Conservation (phyloP, 2,329 filamentous ascomycete genomes). For the Trichothecium roseum region DNA sequence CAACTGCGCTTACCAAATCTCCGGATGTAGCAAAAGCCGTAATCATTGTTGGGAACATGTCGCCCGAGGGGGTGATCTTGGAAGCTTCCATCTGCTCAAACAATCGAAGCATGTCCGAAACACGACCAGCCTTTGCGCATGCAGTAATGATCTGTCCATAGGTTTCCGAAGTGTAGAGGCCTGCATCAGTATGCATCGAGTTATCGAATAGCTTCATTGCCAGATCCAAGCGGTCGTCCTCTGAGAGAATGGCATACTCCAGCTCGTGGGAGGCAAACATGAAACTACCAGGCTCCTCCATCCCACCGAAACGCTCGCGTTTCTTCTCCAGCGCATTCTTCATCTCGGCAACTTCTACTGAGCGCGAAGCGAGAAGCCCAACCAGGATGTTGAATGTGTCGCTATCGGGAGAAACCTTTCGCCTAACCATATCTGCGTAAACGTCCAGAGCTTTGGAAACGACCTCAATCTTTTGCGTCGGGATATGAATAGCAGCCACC, state of each 20-base stretch:
- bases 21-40: slow-evolving; percentile 77
- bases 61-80: slow-evolving; percentile 63
- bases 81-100: slow-evolving; percentile 85
- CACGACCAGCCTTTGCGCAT: slow-evolving; percentile 70
- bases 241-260: slow-evolving; percentile 73
- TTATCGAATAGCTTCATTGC: slow-evolving; percentile 79
- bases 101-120: slow-evolving; percentile 82
- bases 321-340: slow-evolving; percentile 71
- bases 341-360: slow-evolving; percentile 64
- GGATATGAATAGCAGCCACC: slow-evolving; percentile 72
- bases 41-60: slow-evolving; percentile 89
- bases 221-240: slow-evolving; percentile 78
- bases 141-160: slow-evolving; percentile 81
- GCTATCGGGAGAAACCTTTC: slow-evolving; percentile 70
- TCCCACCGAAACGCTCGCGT: slow-evolving; percentile 72
- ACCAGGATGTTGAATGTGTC: slow-evolving; percentile 85
- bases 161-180: slow-evolving; percentile 66
- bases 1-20: slow-evolving; percentile 78
- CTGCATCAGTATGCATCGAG: slow-evolving; percentile 53
- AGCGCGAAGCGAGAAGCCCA: slow-evolving; percentile 68
- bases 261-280: slow-evolving; percentile 82
- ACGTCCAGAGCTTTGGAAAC: slow-evolving; percentile 89
- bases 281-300: slow-evolving; percentile 75
- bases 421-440: slow-evolving; percentile 90
- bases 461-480: slow-evolving; percentile 68